Conservation (phyloP, 768 basidiomycete species). For the Pholiota molesta region DNA sequence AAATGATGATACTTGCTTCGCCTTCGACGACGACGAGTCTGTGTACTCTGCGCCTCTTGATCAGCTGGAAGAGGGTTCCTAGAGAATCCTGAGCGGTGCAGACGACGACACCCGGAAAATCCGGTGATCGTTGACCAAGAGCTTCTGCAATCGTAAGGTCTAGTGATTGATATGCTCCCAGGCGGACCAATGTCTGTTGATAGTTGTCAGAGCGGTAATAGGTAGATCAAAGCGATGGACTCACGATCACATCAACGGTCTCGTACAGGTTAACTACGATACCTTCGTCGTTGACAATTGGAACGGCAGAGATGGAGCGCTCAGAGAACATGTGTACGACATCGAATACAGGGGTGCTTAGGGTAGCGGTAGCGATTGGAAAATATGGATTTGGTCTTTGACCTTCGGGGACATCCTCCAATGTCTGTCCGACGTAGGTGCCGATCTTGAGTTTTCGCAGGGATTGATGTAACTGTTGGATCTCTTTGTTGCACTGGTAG, state of each 20-base stretch:
- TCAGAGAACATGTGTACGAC: conserved; percentile 99
- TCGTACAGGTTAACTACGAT: conserved; percentile 96
- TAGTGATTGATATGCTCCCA: conserved; percentile 94
- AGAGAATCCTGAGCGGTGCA: conserved; percentile 93
- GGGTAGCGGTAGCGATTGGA: conserved; percentile 90
- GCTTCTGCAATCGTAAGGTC: conserved; percentile 94
- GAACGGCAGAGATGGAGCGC: conserved; percentile 93
- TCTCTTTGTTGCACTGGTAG: conserved; percentile 80
- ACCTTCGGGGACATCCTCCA: conserved; percentile 48
- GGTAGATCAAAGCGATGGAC: conserved; percentile 32
- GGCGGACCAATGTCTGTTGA: conserved; percentile 85
- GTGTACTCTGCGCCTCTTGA: conserved; percentile 93
- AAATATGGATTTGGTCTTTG: conserved; percentile 67
- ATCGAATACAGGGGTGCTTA: conserved; percentile 93
- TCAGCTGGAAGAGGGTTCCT: conserved; percentile 85
- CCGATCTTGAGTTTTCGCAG: conserved; percentile 91
- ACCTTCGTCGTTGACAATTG: conserved; percentile 91
- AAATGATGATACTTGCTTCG: conserved; percentile 52
- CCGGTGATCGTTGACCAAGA: conserved; percentile 86
- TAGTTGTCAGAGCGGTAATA: conserved; percentile 6
- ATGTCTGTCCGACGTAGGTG: conserved; percentile 75
- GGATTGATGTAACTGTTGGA: conserved; percentile 76
- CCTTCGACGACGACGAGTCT: conserved; percentile 95
- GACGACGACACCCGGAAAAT: conserved; percentile 96
- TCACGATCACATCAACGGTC: conserved; percentile 97